Base-by-base conservation (phyloP, 1,284 basidiomycete species). In the Tilletia horrida region DNA sequence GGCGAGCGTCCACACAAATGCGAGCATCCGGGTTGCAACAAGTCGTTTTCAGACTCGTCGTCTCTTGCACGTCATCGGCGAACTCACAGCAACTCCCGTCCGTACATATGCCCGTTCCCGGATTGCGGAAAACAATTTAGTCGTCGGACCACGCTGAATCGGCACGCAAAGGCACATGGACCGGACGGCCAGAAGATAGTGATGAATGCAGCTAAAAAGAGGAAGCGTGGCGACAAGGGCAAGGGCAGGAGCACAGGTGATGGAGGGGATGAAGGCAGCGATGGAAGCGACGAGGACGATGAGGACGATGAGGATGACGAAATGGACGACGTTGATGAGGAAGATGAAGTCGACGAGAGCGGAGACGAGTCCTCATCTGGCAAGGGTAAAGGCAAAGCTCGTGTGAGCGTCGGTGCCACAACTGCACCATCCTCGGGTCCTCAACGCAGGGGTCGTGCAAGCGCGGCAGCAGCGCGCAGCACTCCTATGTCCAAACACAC, bases 1-100 rank as follows among this genome's bases (percentile, higher is more conserved):
- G 91, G 92, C 62, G 91, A 93, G 84, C 91, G 91, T 78, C 91
- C 91, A 2, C 91, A 93, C 82, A 87, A 86, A 69, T 93, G 91
- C 61, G 43, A 62, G 40, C 43, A n/a, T 23, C 61, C 76, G 9
- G 90, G 88, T 4, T 93, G 91, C 65, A 76, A 78, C 52, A 86
- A 86, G 75, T 82, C 84, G 7, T 87, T 87, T 76, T 84, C 84
- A 63, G 86, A 87, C 73, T 86, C 86, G 9, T 84, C 83, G 67
- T 86, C 85, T 9, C 82, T 87, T 14, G 86, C 86, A 16, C 84
- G 86, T 13, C 86, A 87, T 71, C 87, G 92, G 62, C 87, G 91
- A 71, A 92, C 90, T 11, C 91, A 93, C 76, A 85, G 80, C 63
- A 83, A 85, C 64, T 78, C 78, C 47, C 71, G 83, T 8, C 82